These are phyloP conservation scores for Cardamine chenopodiifolia DNA, from an alignment of 345 rosid species.

Conservation along the genomic window DNA sequence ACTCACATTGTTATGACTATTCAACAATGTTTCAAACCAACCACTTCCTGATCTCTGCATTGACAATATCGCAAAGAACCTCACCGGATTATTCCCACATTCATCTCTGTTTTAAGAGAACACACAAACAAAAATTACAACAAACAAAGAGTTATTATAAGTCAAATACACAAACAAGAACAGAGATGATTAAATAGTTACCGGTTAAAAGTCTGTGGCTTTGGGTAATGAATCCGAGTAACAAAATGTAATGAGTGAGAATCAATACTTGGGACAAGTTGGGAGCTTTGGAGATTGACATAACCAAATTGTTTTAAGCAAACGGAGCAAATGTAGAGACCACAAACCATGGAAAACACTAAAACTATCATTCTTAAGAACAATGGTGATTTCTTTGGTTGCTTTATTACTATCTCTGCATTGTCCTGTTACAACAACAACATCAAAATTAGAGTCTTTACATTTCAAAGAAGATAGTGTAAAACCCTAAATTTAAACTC, in stretches of 20 bases:
- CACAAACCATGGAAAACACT: constrained; percentile 69
- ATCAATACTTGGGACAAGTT: constrained; percentile 43
- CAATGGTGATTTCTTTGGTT: constrained; percentile 71
- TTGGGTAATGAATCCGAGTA: constrained; percentile 70
- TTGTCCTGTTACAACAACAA: constrained; percentile 57
- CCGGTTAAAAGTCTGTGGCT: constrained; percentile 83
- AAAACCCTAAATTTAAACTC: constrained; percentile 3
- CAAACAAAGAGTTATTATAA: neutral
- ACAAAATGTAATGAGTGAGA: constrained; percentile 31
- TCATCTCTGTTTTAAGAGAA: constrained; percentile 56
- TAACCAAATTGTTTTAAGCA: constrained; percentile 70
- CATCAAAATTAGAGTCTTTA: constrained; percentile 12
- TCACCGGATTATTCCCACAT: constrained; percentile 75
- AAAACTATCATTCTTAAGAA: constrained; percentile 73
- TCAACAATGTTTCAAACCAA: constrained; percentile 95
- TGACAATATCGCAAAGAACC: constrained; percentile 81
- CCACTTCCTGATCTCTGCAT: constrained; percentile 99
- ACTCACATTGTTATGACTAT: constrained; percentile 87
- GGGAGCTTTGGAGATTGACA: constrained; percentile 47
- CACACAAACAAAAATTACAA: constrained; percentile 9
- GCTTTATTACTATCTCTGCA: constrained; percentile 56
- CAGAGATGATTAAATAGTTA: constrained; percentile 33
- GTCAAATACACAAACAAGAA: neutral
- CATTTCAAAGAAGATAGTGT: neutral
- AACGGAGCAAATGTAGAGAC: constrained; percentile 62